Conservation (phyloP, 148 eudicot genomes). For the Amaranthus palmeri region DNA sequence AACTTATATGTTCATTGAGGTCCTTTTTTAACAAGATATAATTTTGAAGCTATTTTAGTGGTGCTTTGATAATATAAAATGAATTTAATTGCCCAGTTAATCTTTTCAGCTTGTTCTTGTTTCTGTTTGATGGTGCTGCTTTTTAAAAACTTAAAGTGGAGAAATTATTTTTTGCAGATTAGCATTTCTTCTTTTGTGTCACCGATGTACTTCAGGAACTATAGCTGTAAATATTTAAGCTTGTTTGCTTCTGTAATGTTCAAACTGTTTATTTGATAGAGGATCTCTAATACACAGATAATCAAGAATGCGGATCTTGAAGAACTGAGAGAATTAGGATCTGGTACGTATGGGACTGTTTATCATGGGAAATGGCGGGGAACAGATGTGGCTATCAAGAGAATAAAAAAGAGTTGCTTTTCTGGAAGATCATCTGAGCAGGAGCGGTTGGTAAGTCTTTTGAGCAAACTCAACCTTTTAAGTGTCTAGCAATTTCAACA, state of each 20-base stretch:
- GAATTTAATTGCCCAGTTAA: neutral
- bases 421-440: slow-evolving; percentile 90
- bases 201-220: slow-evolving; percentile 1
- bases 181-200: neutral
- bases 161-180: neutral
- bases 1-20: neutral
- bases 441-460: slow-evolving; percentile 69
- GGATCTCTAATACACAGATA: slow-evolving; percentile 45
- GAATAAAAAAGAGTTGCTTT: slow-evolving; percentile 86
- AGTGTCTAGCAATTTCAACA: neutral
- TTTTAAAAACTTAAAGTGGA: neutral
- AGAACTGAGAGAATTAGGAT: slow-evolving; percentile 83
- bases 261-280: slow-evolving; percentile 17
- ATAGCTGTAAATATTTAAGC: neutral
- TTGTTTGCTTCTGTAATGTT: slow-evolving; percentile 1
- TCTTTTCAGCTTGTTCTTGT: neutral
- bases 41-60: neutral
- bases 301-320: slow-evolving; percentile 85
- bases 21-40: neutral
- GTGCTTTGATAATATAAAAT: neutral
- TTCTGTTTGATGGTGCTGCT: slow-evolving; percentile 4
- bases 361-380: slow-evolving; percentile 98
- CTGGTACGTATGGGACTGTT: slow-evolving; percentile 97
- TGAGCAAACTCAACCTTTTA: neutral
- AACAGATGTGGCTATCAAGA: slow-evolving; percentile 91